Evolutionary conservation across 2,329 filamentous ascomycete species (phyloP).

Genomic region (Emmonsiellopsis sp.): DNA sequence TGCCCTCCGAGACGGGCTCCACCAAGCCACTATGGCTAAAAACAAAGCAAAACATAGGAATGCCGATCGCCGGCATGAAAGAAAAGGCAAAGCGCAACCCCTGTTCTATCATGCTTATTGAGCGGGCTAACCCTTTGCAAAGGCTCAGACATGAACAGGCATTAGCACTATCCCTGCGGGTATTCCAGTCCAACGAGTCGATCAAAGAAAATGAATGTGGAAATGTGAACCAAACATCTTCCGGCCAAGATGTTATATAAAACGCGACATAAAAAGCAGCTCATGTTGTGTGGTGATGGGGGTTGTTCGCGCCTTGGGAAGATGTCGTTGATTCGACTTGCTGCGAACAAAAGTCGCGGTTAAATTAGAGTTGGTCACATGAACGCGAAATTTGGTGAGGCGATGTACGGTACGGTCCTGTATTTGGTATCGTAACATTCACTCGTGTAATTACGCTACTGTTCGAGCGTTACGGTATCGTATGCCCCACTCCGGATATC

Average conservation of each 20-base stretch:
- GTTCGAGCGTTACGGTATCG: not conserved
- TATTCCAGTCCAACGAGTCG: too few relatives aligned
- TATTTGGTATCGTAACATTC: not conserved
- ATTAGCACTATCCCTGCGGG: too few relatives aligned
- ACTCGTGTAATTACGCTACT: not conserved
- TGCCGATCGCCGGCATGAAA: not conserved
- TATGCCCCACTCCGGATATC: not conserved
- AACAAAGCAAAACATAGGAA: not conserved
- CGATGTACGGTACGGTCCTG: not conserved
- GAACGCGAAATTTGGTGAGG: not conserved
- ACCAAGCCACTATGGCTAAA: not conserved
- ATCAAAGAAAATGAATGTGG: too few relatives aligned
- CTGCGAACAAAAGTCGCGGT: not conserved
- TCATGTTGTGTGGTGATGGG: too few relatives aligned
- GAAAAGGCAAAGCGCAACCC: not conserved
- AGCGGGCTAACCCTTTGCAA: too few relatives aligned
- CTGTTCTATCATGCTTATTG: too few relatives aligned
- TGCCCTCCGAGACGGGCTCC: not conserved
- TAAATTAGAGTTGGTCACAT: not conserved
- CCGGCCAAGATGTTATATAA: too few relatives aligned
- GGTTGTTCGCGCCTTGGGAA: too few relatives aligned
- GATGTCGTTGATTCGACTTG: not conserved
- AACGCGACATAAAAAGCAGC: too few relatives aligned
- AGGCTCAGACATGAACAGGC: too few relatives aligned
- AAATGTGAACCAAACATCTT: too few relatives aligned